These are phyloP conservation scores for Fusarium fracticaudum DNA, from an alignment of 2,329 filamentous ascomycete genomes.

Conservation along the genomic window DNA sequence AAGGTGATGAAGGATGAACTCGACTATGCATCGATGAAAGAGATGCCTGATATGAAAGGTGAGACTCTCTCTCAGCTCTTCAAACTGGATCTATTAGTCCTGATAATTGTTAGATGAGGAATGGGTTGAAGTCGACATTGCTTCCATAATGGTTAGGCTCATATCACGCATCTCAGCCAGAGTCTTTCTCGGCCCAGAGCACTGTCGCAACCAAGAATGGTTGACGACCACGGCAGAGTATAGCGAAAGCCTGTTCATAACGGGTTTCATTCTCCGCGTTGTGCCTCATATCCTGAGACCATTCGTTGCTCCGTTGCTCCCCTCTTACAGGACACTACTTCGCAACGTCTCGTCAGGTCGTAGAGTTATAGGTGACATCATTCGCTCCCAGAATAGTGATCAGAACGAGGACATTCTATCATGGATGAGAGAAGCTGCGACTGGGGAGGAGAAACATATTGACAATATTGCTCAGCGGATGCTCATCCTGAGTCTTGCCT, in stretches of 20 bases:
- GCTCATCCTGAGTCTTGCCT: background rate
- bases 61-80: rapidly evolving
- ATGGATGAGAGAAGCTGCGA: background rate
- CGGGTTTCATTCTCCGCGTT: background rate
- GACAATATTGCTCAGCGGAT: background rate
- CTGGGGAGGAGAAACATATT: background rate
- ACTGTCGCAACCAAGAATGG: background rate
- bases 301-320: background rate
- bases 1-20: background rate
- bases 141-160: background rate
- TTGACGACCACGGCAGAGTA: background rate
- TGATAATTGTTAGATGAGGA: background rate
- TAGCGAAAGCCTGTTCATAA: background rate
- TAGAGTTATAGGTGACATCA: background rate
- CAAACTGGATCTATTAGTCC: rapidly evolving
- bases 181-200: background rate
- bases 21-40: background rate
- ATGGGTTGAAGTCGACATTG: background rate
- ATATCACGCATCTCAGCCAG: background rate
- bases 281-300: background rate
- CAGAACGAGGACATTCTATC: background rate
- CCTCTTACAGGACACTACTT: background rate
- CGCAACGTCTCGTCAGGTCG: background rate
- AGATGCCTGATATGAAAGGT: background rate
- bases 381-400: background rate